These are phyloP conservation scores for Linderina pennispora DNA, from an alignment of 192 early-diverging fungal species.

Conservation along the genomic window DNA sequence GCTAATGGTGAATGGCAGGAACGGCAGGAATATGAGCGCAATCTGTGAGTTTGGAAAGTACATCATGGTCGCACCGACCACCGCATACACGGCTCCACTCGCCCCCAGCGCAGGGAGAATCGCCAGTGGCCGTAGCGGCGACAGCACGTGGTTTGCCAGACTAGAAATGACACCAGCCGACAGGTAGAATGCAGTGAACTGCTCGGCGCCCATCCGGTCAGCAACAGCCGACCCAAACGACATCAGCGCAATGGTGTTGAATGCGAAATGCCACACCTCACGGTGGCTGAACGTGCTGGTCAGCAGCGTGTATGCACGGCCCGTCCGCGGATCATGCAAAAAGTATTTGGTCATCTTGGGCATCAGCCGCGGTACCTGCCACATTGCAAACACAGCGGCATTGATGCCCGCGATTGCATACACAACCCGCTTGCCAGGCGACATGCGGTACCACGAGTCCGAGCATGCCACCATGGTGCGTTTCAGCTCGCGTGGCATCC, in stretches of 20 bases:
- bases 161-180: constrained; percentile 61
- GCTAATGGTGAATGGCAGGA: constrained; percentile 49
- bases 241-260: constrained; percentile 77
- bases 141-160: constrained; percentile 57
- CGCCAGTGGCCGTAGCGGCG: constrained; percentile 30
- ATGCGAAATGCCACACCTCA: constrained; percentile 62
- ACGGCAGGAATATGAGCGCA: constrained; percentile 58
- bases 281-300: constrained; percentile 76
- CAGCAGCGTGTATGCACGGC: constrained; percentile 65
- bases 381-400: constrained; percentile 63
- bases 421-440: constrained; percentile 19
- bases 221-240: constrained; percentile 57
- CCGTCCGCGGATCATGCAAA: constrained; percentile 66
- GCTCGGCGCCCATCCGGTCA: constrained; percentile 52
- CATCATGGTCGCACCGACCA: constrained; percentile 55
- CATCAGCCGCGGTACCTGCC: constrained; percentile 60
- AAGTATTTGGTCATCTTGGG: constrained; percentile 77
- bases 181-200: constrained; percentile 77
- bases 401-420: constrained; percentile 64
- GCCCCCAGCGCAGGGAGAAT: constrained; percentile 73
- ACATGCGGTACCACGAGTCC: constrained; percentile 25
- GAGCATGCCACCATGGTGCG: constrained; percentile 12
- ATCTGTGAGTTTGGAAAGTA: constrained; percentile 54
- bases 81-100: constrained; percentile 72
- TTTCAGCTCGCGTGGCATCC: constrained; percentile 31